Percentiles rank a stretch among this genome's conserved stretches.
Conservation (phyloP, 805 yeast species). For the Clavispora fructus region DNA sequence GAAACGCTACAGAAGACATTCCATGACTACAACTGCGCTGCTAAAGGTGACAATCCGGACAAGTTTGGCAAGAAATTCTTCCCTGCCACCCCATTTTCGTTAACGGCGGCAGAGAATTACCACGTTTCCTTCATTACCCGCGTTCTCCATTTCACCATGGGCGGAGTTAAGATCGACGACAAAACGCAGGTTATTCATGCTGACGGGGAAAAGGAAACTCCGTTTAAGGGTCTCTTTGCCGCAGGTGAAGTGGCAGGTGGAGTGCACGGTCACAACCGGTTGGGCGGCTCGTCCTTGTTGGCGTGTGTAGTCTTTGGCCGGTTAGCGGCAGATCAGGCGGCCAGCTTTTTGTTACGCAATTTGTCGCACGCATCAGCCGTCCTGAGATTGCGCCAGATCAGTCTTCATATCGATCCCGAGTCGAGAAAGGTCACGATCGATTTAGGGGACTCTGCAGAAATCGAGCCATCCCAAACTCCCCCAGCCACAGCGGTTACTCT, state of each 20-base stretch:
- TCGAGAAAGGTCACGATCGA: slow-evolving; percentile 33
- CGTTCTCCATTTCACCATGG: slow-evolving; percentile 65
- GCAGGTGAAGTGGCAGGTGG: slow-evolving; percentile 46
- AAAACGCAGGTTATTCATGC: slow-evolving; percentile 34
- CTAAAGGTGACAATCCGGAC: slow-evolving; percentile 35
- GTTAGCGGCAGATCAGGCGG: slow-evolving; percentile 38
- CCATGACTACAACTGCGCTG: slow-evolving; percentile 36
- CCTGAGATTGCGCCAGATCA: slow-evolving; percentile 14
- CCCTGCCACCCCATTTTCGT: slow-evolving; percentile 43
- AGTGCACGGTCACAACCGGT: slow-evolving; percentile 40
- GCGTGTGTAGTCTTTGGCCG: slow-evolving; percentile 44
- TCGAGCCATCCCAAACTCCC: not conserved
- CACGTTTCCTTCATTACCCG: slow-evolving; percentile 52
- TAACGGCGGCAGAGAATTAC: slow-evolving; percentile 28
- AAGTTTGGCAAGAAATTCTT: slow-evolving; percentile 44
- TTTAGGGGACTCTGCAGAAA: slow-evolving; percentile 14
- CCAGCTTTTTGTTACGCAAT: slow-evolving; percentile 20
- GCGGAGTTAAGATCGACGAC: slow-evolving; percentile 56
- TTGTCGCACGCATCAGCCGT: slow-evolving; percentile 5
- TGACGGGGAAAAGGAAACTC: slow-evolving; percentile 17
- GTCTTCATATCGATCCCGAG: slow-evolving; percentile 22
- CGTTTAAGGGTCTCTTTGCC: slow-evolving; percentile 36
- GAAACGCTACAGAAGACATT: slow-evolving; percentile 28
- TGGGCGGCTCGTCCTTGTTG: slow-evolving; percentile 40
- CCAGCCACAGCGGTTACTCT: not conserved